Percentiles rank a stretch among this genome's conserved stretches.
Evolutionary conservation across 768 basidiomycete species (phyloP).

Genomic region (Kwoniella botswanensis): DNA sequence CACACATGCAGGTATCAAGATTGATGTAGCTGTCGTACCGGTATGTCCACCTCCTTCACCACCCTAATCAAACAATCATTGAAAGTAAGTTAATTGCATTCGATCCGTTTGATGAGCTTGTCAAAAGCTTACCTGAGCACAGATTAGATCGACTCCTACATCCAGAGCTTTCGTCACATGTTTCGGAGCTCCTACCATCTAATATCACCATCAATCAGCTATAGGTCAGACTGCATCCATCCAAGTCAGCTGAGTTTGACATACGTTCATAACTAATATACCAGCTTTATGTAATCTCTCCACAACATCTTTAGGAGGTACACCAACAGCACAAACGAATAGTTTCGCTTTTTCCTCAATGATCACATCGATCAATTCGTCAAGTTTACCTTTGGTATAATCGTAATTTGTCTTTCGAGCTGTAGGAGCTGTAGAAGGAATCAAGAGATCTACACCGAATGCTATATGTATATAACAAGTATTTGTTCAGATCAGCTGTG

Average conservation of each 20-base stretch:
- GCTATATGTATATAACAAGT: slow-evolving; percentile 60
- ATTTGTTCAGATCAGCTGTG: background rate
- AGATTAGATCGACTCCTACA: slow-evolving; percentile 88
- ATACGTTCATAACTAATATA: slow-evolving; percentile 85
- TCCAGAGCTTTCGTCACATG: slow-evolving; percentile 62
- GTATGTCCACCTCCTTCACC: slow-evolving; percentile 94
- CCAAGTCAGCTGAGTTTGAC: too few relatives aligned
- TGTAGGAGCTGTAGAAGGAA: slow-evolving; percentile 83
- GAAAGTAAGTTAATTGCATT: background rate
- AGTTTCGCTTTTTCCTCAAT: slow-evolving; percentile 86
- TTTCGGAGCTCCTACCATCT: slow-evolving; percentile 85
- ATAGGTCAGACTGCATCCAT: too few relatives aligned
- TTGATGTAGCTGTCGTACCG: slow-evolving; percentile 77
- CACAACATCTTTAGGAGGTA: slow-evolving; percentile 79
- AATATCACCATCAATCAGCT: slow-evolving; percentile 6
- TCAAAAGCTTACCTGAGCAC: slow-evolving; percentile 64
- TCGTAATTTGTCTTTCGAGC: slow-evolving; percentile 86
- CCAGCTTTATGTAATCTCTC: slow-evolving; percentile 81
- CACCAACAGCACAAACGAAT: slow-evolving; percentile 83
- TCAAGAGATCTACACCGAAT: slow-evolving; percentile 88
- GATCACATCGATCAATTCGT: slow-evolving; percentile 84
- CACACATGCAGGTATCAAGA: slow-evolving; percentile 90
- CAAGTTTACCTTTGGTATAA: slow-evolving; percentile 85
- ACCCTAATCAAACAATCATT: slow-evolving; percentile 62
- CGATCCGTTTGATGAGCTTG: too few relatives aligned